Evolutionary conservation across 1,284 basidiomycete species (phyloP).

Genomic region (Boletus holoroseus): DNA sequence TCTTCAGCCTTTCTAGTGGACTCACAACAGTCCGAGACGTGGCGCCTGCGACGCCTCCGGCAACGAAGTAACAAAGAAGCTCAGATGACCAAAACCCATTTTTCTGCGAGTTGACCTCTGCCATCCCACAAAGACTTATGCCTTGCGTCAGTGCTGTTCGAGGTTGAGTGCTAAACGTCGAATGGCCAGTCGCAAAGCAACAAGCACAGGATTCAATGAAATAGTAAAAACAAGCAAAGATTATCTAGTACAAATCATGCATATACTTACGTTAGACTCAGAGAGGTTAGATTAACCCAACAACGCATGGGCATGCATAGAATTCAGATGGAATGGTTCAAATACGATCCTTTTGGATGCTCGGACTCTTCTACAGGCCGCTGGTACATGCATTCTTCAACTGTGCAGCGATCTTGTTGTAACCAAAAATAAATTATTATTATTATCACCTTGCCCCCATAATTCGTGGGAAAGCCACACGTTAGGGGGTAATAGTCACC

Average conservation of each 20-base stretch:
- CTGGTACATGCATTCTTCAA: background rate
- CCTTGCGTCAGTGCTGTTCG: conserved; percentile 8
- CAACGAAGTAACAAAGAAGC: conserved; percentile 47
- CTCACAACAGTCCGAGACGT: conserved; percentile 88
- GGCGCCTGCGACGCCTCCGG: conserved; percentile 78
- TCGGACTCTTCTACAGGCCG: background rate
- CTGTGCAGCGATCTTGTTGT: background rate
- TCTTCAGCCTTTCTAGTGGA: conserved; percentile 89
- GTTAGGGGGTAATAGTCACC: too few relatives aligned
- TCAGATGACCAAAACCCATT: conserved; percentile 32
- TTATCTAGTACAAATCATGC: conserved; percentile 3
- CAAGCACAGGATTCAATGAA: conserved; percentile 21
- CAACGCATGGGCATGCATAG: background rate
- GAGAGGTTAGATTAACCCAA: background rate
- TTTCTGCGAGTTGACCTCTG: conserved; percentile 23
- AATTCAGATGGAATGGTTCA: background rate
- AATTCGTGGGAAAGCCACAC: too few relatives aligned
- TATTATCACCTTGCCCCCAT: too few relatives aligned
- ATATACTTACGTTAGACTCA: background rate
- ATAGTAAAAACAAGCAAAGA: conserved; percentile 8
- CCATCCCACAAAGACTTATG: conserved; percentile 17
- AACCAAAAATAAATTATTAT: too few relatives aligned
- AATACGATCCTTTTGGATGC: background rate
- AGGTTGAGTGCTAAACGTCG: conserved; percentile 1
- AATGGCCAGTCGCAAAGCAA: background rate